phyloP scores from a whole-genome alignment of 2,329 filamentous ascomycete genomes.

The Ampelomyces quisqualis region DNA sequence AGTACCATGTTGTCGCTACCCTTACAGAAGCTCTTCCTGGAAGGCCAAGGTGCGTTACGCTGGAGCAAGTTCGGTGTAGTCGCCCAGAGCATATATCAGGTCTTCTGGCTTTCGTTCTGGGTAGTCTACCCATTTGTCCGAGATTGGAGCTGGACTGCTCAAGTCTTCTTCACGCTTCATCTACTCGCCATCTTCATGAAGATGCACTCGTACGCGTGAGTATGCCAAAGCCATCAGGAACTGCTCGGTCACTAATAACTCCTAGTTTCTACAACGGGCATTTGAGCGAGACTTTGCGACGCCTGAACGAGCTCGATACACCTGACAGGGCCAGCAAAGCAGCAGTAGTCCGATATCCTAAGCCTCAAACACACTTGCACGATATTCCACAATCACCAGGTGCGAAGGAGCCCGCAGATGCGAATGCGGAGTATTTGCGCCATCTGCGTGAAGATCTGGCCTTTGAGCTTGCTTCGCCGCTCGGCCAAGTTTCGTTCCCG shows the following conservation, averaged over 20 bases:
- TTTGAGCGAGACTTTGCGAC: conserved; percentile 80
- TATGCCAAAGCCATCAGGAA: background rate
- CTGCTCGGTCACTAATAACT: conserved; percentile 1
- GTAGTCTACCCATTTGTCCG: conserved; percentile 79
- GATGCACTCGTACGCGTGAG: conserved; percentile 86
- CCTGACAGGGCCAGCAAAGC: conserved; percentile 69
- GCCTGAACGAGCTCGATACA: conserved; percentile 75
- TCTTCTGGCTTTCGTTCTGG: conserved; percentile 78
- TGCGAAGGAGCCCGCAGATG: conserved; percentile 48
- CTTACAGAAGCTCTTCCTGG: conserved; percentile 68
- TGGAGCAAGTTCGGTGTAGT: conserved; percentile 79
- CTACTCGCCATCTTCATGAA: conserved; percentile 95
- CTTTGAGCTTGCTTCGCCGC: conserved; percentile 83
- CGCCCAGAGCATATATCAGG: conserved; percentile 80
- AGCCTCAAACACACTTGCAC: conserved; percentile 51
- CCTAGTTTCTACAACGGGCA: conserved; percentile 88
- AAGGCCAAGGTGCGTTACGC: conserved; percentile 57
- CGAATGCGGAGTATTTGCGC: conserved; percentile 50
- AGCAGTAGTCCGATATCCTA: conserved; percentile 73
- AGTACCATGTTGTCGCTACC: conserved; percentile 72
- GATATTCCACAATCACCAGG: conserved; percentile 52
- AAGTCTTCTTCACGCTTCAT: conserved; percentile 92
- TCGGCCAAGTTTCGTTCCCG: conserved; percentile 88
- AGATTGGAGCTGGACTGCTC: conserved; percentile 94
- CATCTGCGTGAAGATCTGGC: conserved; percentile 83